phyloP scores from a whole-genome alignment of 441 rosid species.

The Erodium chrysanthum region DNA sequence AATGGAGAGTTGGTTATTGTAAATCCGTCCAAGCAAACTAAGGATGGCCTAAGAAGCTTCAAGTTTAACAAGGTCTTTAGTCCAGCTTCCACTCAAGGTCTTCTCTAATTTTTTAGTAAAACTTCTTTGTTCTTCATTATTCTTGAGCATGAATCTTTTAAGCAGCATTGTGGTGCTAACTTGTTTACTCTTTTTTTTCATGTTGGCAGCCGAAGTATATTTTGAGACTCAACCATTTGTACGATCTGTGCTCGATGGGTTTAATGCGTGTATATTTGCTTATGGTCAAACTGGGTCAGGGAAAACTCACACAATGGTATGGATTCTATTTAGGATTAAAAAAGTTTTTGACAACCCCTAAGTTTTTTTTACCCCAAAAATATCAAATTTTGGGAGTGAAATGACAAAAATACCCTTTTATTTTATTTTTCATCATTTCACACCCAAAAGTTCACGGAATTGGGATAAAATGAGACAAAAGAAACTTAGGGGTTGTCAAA shows the following conservation, averaged over 20 bases:
- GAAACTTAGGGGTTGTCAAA: too few species aligned
- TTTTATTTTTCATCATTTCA: too few species aligned
- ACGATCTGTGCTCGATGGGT: conserved; percentile 83
- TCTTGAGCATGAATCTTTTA: conserved; percentile 5
- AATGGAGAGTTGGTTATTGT: conserved; percentile 61
- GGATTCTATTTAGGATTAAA: conserved; percentile 29
- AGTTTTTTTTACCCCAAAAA: too few species aligned
- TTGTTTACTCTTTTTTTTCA: conserved; percentile 10
- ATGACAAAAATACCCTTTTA: too few species aligned
- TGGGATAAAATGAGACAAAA: too few species aligned
- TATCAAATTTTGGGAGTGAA: too few species aligned
- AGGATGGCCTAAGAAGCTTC: conserved; percentile 47
- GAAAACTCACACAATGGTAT: conserved; percentile 85
- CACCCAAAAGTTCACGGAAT: too few species aligned
- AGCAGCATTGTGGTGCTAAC: not conserved
- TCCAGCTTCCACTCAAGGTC: conserved; percentile 53
- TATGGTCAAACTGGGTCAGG: conserved; percentile 99
- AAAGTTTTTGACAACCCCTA: too few species aligned
- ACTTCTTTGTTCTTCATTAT: too few species aligned
- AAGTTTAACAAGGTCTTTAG: conserved; percentile 67
- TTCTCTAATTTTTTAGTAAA: not conserved
- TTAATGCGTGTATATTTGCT: conserved; percentile 88
- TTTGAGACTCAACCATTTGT: conserved; percentile 38
- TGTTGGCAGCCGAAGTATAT: conserved; percentile 64
- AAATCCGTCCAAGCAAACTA: conserved; percentile 84